A percentile compares a stretch with the other conserved stretches of the same genome.
Evolutionary conservation across 2,329 filamentous ascomycete species (phyloP).

Genomic region (Plectosphaerella plurivora): DNA sequence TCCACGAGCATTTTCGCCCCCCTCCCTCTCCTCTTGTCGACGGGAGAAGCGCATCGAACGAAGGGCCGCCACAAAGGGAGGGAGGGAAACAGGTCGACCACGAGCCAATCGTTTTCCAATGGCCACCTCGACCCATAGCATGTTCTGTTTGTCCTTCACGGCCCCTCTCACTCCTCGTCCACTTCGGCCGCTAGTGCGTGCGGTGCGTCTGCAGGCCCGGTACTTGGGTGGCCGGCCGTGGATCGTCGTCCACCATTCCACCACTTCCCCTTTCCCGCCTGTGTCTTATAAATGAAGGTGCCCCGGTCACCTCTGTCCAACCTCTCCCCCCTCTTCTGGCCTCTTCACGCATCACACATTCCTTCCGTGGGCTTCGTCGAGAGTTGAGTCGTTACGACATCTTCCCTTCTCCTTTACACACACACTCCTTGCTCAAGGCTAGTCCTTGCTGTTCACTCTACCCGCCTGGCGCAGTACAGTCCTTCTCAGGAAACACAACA

Average conservation of each 20-base stretch:
- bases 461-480: slow-evolving; percentile 18
- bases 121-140: slow-evolving; percentile 6
- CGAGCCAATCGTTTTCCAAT: neutral
- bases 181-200: neutral
- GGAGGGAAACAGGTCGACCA: neutral
- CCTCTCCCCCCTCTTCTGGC: slow-evolving; percentile 7
- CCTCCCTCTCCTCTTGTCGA: too few species aligned
- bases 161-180: slow-evolving; percentile 7
- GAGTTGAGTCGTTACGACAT: slow-evolving; percentile 12
- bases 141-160: slow-evolving; percentile 5
- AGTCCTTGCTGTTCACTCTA: slow-evolving; percentile 29
- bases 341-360: slow-evolving; percentile 13
- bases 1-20: too few species aligned
- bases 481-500: slow-evolving; percentile 10
- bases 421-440: slow-evolving; percentile 18
- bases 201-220: neutral
- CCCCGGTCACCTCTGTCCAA: slow-evolving; percentile 8
- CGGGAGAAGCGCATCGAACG: too few species aligned
- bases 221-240: neutral
- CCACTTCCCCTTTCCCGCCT: slow-evolving; percentile 1
- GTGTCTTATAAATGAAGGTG: slow-evolving; percentile 11
- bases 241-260: slow-evolving; percentile 3
- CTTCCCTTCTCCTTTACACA: slow-evolving; percentile 12
- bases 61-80: too few species aligned
- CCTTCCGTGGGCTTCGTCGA: slow-evolving; percentile 12